These are phyloP conservation scores for Elsinoe necatrix DNA, from an alignment of 2,329 filamentous ascomycete species.

Conservation along the genomic window DNA sequence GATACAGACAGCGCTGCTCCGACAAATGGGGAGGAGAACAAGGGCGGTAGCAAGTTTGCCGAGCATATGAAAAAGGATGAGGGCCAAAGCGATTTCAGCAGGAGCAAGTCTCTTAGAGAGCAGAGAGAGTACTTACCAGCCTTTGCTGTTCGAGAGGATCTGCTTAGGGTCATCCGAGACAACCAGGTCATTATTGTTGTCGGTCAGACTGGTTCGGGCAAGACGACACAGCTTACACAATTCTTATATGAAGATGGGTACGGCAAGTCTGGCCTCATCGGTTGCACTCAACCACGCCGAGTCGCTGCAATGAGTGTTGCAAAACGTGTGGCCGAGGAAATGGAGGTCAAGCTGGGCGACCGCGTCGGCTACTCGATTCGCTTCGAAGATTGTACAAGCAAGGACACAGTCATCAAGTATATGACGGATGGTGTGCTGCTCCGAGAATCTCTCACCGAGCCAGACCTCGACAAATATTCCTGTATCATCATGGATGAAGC, in stretches of 20 bases:
- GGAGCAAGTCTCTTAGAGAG: conserved; percentile 80
- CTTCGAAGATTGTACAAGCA: conserved; percentile 96
- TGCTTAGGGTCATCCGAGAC: conserved; percentile 84
- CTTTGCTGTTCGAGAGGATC: conserved; percentile 89
- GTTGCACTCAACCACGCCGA: conserved; percentile 90
- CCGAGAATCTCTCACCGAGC: conserved; percentile 84
- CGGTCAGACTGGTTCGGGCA: conserved; percentile 93
- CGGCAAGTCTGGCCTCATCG: conserved; percentile 77
- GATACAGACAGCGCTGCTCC: conserved; percentile 78
- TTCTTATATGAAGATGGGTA: conserved; percentile 96
- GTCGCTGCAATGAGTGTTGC: conserved; percentile 99
- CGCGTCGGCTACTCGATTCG: conserved; percentile 94
- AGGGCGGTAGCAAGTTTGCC: conserved; percentile 68
- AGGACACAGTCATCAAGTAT: conserved; percentile 93
- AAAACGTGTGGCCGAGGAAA: conserved; percentile 95
- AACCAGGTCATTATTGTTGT: conserved; percentile 97
- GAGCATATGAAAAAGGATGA: conserved; percentile 82
- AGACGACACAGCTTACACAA: conserved; percentile 94
- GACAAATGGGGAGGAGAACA: conserved; percentile 52
- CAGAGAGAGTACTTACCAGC: conserved; percentile 90
- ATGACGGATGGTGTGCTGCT: conserved; percentile 97
- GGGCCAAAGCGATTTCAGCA: conserved; percentile 79
- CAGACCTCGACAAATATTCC: conserved; percentile 89
- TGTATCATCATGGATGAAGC: conserved; percentile 99
- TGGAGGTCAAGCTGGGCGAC: conserved; percentile 84